phyloP scores from a whole-genome alignment of 176 grass and related monocot genomes.

The Rhynchospora pubera region DNA sequence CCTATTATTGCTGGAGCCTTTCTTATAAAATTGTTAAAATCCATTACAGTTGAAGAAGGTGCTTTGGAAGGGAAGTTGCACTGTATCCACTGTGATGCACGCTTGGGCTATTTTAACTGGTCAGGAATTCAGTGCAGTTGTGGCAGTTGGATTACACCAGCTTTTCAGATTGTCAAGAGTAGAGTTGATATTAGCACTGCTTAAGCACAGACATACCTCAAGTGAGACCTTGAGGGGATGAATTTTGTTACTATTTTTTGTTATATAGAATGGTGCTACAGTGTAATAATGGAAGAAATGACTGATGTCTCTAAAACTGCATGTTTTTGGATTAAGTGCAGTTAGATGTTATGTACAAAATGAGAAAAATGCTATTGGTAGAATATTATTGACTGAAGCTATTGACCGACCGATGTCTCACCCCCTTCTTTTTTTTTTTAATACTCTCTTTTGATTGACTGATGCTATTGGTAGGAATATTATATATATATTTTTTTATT shows the following conservation, averaged over 20 bases:
- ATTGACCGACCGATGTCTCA: too few species aligned
- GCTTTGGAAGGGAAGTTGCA: conserved; percentile 87
- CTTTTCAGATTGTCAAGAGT: conserved; percentile 88
- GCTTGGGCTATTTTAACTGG: conserved; percentile 91
- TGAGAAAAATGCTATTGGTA: neutral
- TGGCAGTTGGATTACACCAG: conserved; percentile 86
- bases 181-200: conserved; percentile 67
- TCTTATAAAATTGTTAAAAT: neutral
- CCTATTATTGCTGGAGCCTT: neutral
- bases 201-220: neutral
- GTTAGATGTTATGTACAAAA: conserved; percentile 9
- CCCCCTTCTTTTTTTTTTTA: too few species aligned
- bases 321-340: conserved; percentile 4
- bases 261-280: neutral
- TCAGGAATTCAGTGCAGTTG: conserved; percentile 88
- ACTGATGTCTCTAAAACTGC: neutral
- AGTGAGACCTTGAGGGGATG: neutral
- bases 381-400: too few species aligned
- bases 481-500: too few species aligned
- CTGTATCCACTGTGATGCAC: conserved; percentile 68
- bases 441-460: too few species aligned
- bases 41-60: conserved; percentile 72
- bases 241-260: neutral
- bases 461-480: too few species aligned
- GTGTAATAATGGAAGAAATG: conserved; percentile 9